Percentiles rank a stretch among this genome's conserved stretches.
Conservation (phyloP, 768 basidiomycete species). For the Phallus indusiatus region DNA sequence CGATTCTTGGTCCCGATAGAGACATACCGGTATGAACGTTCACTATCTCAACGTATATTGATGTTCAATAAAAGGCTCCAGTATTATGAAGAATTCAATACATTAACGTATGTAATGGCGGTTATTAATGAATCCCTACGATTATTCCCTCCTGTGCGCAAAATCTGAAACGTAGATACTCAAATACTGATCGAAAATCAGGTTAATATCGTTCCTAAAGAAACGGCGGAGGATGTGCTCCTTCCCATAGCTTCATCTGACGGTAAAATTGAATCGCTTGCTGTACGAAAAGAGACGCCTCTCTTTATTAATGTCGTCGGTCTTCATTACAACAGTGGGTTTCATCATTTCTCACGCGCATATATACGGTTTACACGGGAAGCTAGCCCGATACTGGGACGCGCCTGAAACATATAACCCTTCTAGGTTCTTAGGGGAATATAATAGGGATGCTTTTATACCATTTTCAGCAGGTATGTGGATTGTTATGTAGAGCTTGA, state of each 20-base stretch:
- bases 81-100: constrained; percentile 10
- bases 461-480: constrained; percentile 38
- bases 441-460: constrained; percentile 45
- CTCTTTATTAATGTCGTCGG: constrained; percentile 30
- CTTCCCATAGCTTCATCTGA: constrained; percentile 21
- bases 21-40: constrained; percentile 3
- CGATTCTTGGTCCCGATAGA: background rate
- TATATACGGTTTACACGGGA: background rate
- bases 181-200: constrained; percentile 9
- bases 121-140: constrained; percentile 16
- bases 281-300: constrained; percentile 33
- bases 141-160: constrained; percentile 14
- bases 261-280: constrained; percentile 31
- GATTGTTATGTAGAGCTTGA: background rate
- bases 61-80: background rate
- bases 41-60: background rate
- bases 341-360: background rate
- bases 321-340: constrained; percentile 44
- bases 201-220: constrained; percentile 36
- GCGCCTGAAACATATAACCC: constrained; percentile 39
- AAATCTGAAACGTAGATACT: background rate
- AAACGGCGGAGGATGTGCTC: constrained; percentile 37
- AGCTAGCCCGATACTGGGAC: constrained; percentile 46
- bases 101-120: constrained; percentile 7
- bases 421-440: constrained; percentile 41